Evolutionary conservation across 805 yeast genomes (phyloP).

Genomic region (Candida oleophila): DNA sequence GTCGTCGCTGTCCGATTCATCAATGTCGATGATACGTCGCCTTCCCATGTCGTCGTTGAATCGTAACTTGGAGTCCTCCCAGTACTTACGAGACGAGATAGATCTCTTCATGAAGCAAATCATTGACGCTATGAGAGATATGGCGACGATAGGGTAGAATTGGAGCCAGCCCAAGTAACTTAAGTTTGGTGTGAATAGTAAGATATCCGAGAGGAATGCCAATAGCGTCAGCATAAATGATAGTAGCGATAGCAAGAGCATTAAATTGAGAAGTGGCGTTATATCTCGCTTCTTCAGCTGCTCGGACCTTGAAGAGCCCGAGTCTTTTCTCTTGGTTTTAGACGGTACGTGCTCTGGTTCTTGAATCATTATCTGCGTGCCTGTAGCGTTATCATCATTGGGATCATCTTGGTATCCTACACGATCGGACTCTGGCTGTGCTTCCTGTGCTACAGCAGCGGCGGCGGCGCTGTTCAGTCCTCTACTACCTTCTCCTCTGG

Average conservation of each 20-base stretch:
- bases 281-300: constrained; percentile 13
- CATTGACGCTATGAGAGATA: constrained; percentile 62
- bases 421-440: neutral
- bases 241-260: constrained; percentile 61
- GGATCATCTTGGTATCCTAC: neutral
- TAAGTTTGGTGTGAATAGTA: constrained; percentile 73
- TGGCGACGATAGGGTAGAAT: constrained; percentile 62
- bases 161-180: constrained; percentile 87
- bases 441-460: no score
- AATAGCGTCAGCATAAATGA: constrained; percentile 68
- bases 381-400: neutral
- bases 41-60: constrained; percentile 34
- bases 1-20: constrained; percentile 36
- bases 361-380: neutral
- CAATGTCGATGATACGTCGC: constrained; percentile 12
- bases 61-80: constrained; percentile 28
- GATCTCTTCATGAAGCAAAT: constrained; percentile 74
- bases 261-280: constrained; percentile 43
- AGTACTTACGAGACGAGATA: constrained; percentile 48
- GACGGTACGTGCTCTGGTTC: neutral
- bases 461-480: no score
- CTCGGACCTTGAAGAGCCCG: neutral
- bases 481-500: neutral
- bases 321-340: neutral
- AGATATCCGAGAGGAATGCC: constrained; percentile 77